These are phyloP conservation scores for Dioscorea cayenensis DNA, from an alignment of 116 monocot species.

Conservation along the genomic window DNA sequence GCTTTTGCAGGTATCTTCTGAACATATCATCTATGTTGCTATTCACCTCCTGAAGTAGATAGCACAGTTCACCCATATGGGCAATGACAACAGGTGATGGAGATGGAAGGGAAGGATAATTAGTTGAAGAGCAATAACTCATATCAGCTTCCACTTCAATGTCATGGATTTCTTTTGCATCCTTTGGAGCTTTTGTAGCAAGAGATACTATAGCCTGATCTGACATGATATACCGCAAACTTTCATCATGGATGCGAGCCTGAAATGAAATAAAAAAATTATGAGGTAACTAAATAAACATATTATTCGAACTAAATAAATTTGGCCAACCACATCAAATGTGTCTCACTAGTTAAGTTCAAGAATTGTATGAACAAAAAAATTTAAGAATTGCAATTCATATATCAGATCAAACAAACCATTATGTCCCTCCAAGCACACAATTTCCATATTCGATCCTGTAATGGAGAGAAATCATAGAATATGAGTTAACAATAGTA, in stretches of 20 bases:
- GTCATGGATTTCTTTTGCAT: constrained; percentile 34
- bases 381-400: background rate
- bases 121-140: constrained; percentile 16
- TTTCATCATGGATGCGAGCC: constrained; percentile 96
- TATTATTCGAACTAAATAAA: background rate
- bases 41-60: constrained; percentile 39
- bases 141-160: constrained; percentile 48
- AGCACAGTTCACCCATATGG: constrained; percentile 56
- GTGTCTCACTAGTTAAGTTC: background rate
- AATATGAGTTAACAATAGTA: background rate
- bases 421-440: constrained; percentile 94
- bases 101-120: constrained; percentile 18
- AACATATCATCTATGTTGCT: constrained; percentile 47
- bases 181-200: constrained; percentile 43
- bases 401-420: constrained; percentile 42
- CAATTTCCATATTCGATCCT: constrained; percentile 78
- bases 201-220: constrained; percentile 73
- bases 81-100: constrained; percentile 56
- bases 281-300: constrained; percentile 7
- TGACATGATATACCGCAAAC: constrained; percentile 73
- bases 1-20: constrained; percentile 45
- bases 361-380: background rate
- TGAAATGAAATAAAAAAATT: constrained; percentile 26
- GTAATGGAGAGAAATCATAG: constrained; percentile 15
- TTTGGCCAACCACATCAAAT: background rate